Percentiles rank a stretch among this genome's conserved stretches.
Evolutionary conservation across 371 early-diverging fungal genomes (phyloP).

Genomic region (Mortierella sp.): DNA sequence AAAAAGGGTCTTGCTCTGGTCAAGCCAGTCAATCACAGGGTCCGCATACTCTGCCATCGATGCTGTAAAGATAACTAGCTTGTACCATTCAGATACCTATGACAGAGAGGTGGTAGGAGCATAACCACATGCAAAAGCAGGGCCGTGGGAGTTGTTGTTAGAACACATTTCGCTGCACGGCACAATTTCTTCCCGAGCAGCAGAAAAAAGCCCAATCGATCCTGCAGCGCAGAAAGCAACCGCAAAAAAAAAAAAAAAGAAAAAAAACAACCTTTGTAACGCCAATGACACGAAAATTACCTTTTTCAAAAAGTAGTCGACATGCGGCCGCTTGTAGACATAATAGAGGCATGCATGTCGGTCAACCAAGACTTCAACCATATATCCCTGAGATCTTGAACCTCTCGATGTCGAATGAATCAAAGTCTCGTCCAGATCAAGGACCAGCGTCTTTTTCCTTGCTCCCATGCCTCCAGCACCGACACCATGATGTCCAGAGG

Average conservation of each 20-base stretch:
- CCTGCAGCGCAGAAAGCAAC: not conserved
- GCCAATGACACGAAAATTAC: slow-evolving; percentile 55
- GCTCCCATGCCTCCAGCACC: slow-evolving; percentile 29
- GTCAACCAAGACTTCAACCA: slow-evolving; percentile 94
- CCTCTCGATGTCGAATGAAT: slow-evolving; percentile 93
- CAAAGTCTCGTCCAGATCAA: slow-evolving; percentile 98
- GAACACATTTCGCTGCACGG: not conserved
- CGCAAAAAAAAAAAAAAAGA: not conserved
- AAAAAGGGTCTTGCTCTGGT: slow-evolving; percentile 83
- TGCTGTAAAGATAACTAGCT: slow-evolving; percentile 98
- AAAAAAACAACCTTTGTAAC: not conserved
- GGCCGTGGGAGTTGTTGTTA: not conserved
- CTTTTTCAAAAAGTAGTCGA: slow-evolving; percentile 94
- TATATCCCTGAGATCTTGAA: slow-evolving; percentile 73
- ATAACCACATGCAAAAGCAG: slow-evolving; percentile 2
- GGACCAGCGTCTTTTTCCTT: slow-evolving; percentile 86
- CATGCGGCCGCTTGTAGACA: slow-evolving; percentile 97
- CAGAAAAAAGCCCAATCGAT: not conserved
- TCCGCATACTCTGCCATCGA: slow-evolving; percentile 98
- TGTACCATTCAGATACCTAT: slow-evolving; percentile 96
- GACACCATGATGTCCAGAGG: slow-evolving; percentile 16
- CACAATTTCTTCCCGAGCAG: not conserved
- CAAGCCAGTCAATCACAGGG: slow-evolving; percentile 97
- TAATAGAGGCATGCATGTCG: slow-evolving; percentile 93
- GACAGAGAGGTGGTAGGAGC: not conserved